Evolutionary conservation across 495 filamentous ascomycete genomes (phyloP), one percentile per base, ranked within the genome.

Genomic region (Chaetomium fimeti): DNA sequence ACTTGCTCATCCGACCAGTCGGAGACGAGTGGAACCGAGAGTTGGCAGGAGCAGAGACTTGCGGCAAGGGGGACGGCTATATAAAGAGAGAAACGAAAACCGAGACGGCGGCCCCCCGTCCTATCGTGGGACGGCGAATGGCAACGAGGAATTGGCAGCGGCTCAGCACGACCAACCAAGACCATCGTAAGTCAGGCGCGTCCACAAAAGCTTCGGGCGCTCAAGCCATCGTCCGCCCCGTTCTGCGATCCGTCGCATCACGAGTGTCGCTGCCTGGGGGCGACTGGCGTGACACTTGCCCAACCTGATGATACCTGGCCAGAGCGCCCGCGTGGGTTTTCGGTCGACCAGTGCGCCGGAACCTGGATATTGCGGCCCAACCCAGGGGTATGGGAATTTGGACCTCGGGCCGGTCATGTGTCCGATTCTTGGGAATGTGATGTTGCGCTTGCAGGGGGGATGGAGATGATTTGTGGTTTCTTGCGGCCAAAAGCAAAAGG

Each of bases 71-170:
- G 36, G 32, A 24, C 22, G 36, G 48, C 20, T 49, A 62, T 59
- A 66, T 60, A 40, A 55, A 24, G 55, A 6, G 28, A 57, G 57
- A 27, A 27, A 42, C 47, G 64, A 57, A 27, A 48, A 58, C 58
- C 40, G 54, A 27, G 54, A 28, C 28, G 57, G 52, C 62, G 36
- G 53, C 29, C 15, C 32, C 52, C 64, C 52, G 59, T 66, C 66
- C 67, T 68, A 69, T 61, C 61, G 69, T 73, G 57, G 63, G 57
- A 71, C 69, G 60, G 51, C 38, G 20, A 63, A 58, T 56, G 25
- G 47, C 28, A 47, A 59, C 54, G 45, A 45, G 29, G 24, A 51
- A 52, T n/a, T 20, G 27, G 27, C 1, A 29, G 64, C 62, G 68
- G 57, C 63, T 63, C 66, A 59, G 66, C 58, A 47, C 57, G 27